Percentiles rank a stretch among this genome's conserved stretches.
Evolutionary conservation across 2,329 filamentous ascomycete genomes (phyloP).

Genomic region (Alternaria brassicicola): DNA sequence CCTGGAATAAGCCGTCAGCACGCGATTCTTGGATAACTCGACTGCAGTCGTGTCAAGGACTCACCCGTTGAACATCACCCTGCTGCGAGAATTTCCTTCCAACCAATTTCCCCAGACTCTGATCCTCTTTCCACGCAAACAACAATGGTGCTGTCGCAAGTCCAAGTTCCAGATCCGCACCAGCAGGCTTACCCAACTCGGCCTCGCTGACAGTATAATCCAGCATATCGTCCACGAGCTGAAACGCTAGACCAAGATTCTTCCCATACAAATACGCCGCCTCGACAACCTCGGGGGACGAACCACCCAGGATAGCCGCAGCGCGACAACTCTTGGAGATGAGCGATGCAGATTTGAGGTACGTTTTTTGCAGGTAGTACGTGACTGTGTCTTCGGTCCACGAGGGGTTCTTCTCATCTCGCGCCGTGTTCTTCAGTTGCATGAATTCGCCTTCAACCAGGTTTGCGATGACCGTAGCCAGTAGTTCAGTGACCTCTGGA

Average conservation of each 20-base stretch:
- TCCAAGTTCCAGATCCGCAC: constrained; percentile 90
- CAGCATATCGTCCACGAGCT: constrained; percentile 96
- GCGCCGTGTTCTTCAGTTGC: constrained; percentile 96
- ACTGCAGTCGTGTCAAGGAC: constrained; percentile 38
- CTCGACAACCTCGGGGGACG: constrained; percentile 79
- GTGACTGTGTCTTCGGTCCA: constrained; percentile 89
- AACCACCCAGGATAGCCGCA: constrained; percentile 81
- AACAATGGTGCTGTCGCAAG: constrained; percentile 91
- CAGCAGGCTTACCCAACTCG: constrained; percentile 92
- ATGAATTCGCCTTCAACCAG: constrained; percentile 99
- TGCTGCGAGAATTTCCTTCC: constrained; percentile 85
- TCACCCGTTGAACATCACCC: constrained; percentile 84
- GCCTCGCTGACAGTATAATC: constrained; percentile 88
- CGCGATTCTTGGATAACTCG: background rate
- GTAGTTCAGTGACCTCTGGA: constrained; percentile 90
- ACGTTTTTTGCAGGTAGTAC: constrained; percentile 98
- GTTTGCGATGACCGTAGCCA: constrained; percentile 96
- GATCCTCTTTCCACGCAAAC: constrained; percentile 92
- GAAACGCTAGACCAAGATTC: constrained; percentile 93
- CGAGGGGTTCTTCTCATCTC: constrained; percentile 80
- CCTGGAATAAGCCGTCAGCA: constrained; percentile 60
- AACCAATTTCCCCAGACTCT: constrained; percentile 83
- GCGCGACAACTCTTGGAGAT: constrained; percentile 97
- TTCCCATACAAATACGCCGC: constrained; percentile 91
- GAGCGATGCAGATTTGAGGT: constrained; percentile 92